Evolutionary conservation across 2,329 filamentous ascomycete species (phyloP), one percentile per base, ranked within the genome.

Genomic region (Ceratocystis papillata): DNA sequence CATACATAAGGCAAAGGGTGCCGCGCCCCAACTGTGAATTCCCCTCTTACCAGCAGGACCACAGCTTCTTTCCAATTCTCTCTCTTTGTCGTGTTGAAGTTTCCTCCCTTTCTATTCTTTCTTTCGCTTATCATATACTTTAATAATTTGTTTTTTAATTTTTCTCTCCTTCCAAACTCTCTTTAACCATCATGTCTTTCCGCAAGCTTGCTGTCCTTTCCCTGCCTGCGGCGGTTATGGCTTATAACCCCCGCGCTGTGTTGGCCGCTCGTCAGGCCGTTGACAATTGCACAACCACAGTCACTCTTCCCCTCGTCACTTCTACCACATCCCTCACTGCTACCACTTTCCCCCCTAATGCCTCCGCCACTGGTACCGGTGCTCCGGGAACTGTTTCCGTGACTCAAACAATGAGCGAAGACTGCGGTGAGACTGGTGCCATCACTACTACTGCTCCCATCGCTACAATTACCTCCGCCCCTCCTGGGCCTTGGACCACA

Each of bases 201-300:
- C 66, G 62, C n/a, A 62, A 61, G 15, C 55, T 67, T 25, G 57
- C 66, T 25, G 45, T 67, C 17, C 62, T 67, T 17, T 67, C 66
- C 48, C 30, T 67, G n/a, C 66, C 66, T 12, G 66, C 33, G 15
- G 57, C 62, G 15, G 62, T 48, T 10, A 63, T 63, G 66, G 66
- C 66, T 3, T 64, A 64, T 17, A 48, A 63, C 55, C 66, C 66
- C 41, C 63, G 57, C 15, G 65, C 61, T 6, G 62, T 57, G 63
- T 57, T 67, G 10, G 59, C 22, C 7, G 59, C 41, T 6, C 57
- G 63, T n/a, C 62, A 62, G n/a, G 62, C 57, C 6, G 57, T 28
- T 6, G 46, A 67, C n/a, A 48, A 17, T 25, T 67, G 66, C 41
- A 62, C 62, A 7, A 60, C 45, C 4, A 45, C 55, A 3, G 48